phyloP scores from a whole-genome alignment of 163 green algal genomes.

The Chlamydomonas reinhardtii region DNA sequence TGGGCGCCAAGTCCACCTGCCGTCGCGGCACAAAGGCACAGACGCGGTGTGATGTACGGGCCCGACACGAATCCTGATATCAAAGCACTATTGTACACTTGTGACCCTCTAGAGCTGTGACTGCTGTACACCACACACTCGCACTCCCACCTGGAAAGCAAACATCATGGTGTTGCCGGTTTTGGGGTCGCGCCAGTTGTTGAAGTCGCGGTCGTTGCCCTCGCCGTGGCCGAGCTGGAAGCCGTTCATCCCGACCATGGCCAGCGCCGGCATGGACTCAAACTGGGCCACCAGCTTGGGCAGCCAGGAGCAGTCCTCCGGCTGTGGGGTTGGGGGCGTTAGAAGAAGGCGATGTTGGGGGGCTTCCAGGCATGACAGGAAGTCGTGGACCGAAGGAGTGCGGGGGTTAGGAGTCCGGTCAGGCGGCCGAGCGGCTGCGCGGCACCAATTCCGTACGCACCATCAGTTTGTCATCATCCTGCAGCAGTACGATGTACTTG shows the following conservation, averaged over 20 bases:
- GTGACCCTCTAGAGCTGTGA: too few species aligned
- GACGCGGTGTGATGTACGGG: too few species aligned
- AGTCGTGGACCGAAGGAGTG: too few species aligned
- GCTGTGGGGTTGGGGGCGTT: not conserved
- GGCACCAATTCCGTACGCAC: too few species aligned
- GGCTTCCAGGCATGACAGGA: too few species aligned
- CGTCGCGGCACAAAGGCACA: too few species aligned
- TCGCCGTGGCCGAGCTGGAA: not conserved
- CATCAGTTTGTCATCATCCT: not conserved
- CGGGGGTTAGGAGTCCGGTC: too few species aligned
- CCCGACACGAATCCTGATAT: too few species aligned
- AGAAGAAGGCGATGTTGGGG: too few species aligned
- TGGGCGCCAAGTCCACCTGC: conserved; percentile 47
- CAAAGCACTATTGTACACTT: too few species aligned
- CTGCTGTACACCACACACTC: too few species aligned
- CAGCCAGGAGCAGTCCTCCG: conserved; percentile 32
- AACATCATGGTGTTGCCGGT: conserved; percentile 38
- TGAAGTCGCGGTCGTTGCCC: conserved; percentile 18
- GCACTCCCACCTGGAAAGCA: conserved; percentile 30
- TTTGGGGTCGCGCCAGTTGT: conserved; percentile 28
- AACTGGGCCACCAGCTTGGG: not conserved
- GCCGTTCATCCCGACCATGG: not conserved
- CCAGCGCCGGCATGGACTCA: not conserved
- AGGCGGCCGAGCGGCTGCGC: too few species aligned
- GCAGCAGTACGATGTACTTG: conserved; percentile 41